A percentile compares a stretch with the other conserved stretches of the same genome.
Evolutionary conservation across 2,329 filamentous ascomycete genomes (phyloP).

Genomic region (Venturia carpophila): DNA sequence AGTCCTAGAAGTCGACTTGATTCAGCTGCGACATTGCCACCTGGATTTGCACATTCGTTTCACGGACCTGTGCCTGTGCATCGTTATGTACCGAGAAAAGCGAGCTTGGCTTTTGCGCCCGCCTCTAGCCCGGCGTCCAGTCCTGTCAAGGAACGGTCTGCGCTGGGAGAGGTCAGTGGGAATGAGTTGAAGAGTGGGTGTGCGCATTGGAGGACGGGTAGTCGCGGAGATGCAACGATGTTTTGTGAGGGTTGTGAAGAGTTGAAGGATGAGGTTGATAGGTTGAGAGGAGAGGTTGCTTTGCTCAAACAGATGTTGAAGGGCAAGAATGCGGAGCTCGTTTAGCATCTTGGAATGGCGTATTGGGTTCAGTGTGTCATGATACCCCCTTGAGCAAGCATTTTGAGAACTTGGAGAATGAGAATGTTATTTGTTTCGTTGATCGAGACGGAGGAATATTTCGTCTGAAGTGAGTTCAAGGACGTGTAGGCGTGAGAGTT

Average conservation of each 20-base stretch:
- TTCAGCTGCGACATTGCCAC: conserved; percentile 13
- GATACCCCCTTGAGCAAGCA: not conserved
- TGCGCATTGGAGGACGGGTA: not conserved
- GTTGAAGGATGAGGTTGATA: conserved; percentile 18
- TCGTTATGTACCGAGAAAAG: conserved; percentile 6
- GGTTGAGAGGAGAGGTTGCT: conserved; percentile 19
- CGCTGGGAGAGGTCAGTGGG: not conserved
- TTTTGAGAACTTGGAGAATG: not conserved
- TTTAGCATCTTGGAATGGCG: conserved; percentile 9
- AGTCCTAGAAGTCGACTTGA: conserved; percentile 5
- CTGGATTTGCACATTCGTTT: conserved; percentile 16
- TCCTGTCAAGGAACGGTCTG: not conserved
- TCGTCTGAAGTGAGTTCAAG: no score
- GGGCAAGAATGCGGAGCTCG: conserved; percentile 4
- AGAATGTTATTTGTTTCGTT: not conserved
- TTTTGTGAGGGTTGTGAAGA: conserved; percentile 10
- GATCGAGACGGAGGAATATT: no score
- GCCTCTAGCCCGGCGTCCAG: not conserved
- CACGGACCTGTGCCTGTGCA: conserved; percentile 16
- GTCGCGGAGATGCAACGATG: not conserved
- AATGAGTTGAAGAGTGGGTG: not conserved
- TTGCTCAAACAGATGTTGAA: conserved; percentile 13
- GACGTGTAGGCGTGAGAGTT: no score
- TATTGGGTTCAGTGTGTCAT: not conserved
- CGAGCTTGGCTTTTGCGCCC: conserved; percentile 8